Base-by-base conservation (phyloP, 2,329 filamentous ascomycete genomes). In the Aureobasidium musti region DNA sequence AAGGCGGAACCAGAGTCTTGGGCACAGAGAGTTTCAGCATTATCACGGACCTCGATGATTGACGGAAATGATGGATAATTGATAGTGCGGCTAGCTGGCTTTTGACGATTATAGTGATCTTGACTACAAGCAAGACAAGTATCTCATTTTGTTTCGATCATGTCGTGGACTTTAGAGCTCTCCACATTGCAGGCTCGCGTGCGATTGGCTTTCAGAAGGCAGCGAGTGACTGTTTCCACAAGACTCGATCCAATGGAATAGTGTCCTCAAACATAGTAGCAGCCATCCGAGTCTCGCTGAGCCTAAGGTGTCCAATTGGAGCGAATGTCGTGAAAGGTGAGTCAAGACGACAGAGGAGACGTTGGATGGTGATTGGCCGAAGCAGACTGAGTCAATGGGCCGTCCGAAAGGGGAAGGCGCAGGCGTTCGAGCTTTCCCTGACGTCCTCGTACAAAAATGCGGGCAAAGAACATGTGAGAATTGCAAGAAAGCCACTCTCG, bases 371-470 rank as follows among this genome's bases (percentile, higher is more conserved):
- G 63, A 66, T 66, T 66, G 52, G 63, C 21, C 19, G 7, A 28
- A 10, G 6, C 14, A 28, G 19, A 4, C 35, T 37, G 43, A 50
- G 57, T 61, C 57, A 61, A 49, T 35, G 10, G n/a, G 21, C 19
- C 17, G 45, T 45, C 49, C 59, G 50, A 64, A 64, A 21, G 28
- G 39, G 66, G 37, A 43, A 63, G 52, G 66, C 59, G 66, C 56
- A 23, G 33, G 65, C 57, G 65, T 19, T 39, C 28, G 47, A 56
- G 65, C 30, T 45, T 49, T 65, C 56, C 60, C 39, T 67, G 66
- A 67, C 66, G 66, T 64, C 59, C 53, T 21, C 41, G 28, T 67
- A 61, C 65, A 67, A 52, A 52, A 56, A 63, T 45, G 54, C 54
- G 59, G 59, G 56, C 65, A 54, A 54, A 64, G 61, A 64, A 54